Base-by-base conservation (phyloP, 192 early-diverging fungal species). In the Rhizophagus prolifer region DNA sequence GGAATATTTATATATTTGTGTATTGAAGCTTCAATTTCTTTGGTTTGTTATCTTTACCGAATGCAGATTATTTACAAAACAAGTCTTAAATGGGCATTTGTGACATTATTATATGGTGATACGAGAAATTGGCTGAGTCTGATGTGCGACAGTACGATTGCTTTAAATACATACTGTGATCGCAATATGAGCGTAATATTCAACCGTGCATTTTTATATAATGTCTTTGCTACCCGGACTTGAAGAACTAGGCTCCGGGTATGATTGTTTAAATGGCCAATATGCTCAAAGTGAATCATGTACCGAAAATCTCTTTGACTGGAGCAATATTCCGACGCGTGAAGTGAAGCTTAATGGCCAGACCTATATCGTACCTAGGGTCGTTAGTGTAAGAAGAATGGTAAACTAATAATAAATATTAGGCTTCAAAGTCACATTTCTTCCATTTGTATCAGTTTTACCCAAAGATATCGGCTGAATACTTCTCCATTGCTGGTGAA, bases 201-300 rank as follows among this genome's bases (percentile, higher is more conserved):
- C 34, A 36, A 36, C 34, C 34, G 34, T 36, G 34, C 34, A 36
- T 36, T 36, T 36, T 4, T 36, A 36, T 36, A 36, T 4, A 4
- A 62, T 62, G 60, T 19, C 60, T 67, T 67, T 26, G 65, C 28
- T 67, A 38, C 34, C 65, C 7, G 65, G 65, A 67, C 65, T 67
- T 38, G 65, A 34, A 21, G 65, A 67, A 67, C 30, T 67, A 7
- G 65, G 65, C 34, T 67, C 65, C 34, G 65, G 65, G 4, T 67
- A 67, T 67, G 65, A 67, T 67, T 67, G n/a, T n/a, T 38, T 67
- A 38, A 67, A 67, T 67, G 65, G 65, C 16, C 30, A 67, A 41
- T 62, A 62, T 62, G 60, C 60, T 62, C 60, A 62, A 62, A 62
- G n/a, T 62, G 60, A 62, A 62, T 62, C 60, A 25, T 62, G 60